Percentiles rank a stretch among this genome's conserved stretches.
These are phyloP conservation scores for Calocera viscosa DNA, from an alignment of 768 basidiomycete genomes.

Conservation along the genomic window DNA sequence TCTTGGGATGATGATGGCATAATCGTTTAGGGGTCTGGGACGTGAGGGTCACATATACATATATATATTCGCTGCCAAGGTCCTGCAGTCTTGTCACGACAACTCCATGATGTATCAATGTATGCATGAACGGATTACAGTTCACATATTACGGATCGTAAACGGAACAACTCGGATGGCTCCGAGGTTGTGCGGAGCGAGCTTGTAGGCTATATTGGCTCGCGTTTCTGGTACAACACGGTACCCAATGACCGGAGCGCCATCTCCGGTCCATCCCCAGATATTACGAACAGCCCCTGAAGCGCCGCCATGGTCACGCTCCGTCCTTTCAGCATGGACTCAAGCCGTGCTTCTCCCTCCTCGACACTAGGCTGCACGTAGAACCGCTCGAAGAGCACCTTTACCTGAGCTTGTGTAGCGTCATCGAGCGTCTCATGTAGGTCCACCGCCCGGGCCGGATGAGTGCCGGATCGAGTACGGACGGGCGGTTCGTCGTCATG, in stretches of 20 bases:
- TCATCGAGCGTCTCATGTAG: conserved; percentile 73
- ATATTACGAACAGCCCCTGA: conserved; percentile 88
- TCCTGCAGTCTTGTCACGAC: too few relatives aligned
- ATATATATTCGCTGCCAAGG: too few relatives aligned
- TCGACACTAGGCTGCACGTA: conserved; percentile 45
- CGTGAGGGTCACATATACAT: background rate
- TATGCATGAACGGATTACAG: too few relatives aligned
- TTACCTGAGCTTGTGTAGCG: conserved; percentile 69
- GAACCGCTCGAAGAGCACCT: conserved; percentile 66
- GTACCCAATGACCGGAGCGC: conserved; percentile 12
- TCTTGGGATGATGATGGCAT: conserved; percentile 40
- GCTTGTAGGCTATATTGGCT: background rate
- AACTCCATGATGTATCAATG: too few relatives aligned
- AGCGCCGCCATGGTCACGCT: conserved; percentile 89
- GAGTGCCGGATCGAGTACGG: conserved; percentile 80
- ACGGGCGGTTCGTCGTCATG: conserved; percentile 96
- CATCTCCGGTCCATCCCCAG: conserved; percentile 23
- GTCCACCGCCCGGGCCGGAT: conserved; percentile 96
- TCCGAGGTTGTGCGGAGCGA: too few relatives aligned
- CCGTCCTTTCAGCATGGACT: conserved; percentile 43
- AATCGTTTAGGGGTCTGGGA: background rate
- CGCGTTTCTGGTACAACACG: background rate
- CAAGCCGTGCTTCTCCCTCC: conserved; percentile 41
- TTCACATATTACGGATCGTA: too few relatives aligned
- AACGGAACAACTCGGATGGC: too few relatives aligned